Conservation (phyloP, 495 filamentous ascomycete species). For the Neurospora cerealis region DNA sequence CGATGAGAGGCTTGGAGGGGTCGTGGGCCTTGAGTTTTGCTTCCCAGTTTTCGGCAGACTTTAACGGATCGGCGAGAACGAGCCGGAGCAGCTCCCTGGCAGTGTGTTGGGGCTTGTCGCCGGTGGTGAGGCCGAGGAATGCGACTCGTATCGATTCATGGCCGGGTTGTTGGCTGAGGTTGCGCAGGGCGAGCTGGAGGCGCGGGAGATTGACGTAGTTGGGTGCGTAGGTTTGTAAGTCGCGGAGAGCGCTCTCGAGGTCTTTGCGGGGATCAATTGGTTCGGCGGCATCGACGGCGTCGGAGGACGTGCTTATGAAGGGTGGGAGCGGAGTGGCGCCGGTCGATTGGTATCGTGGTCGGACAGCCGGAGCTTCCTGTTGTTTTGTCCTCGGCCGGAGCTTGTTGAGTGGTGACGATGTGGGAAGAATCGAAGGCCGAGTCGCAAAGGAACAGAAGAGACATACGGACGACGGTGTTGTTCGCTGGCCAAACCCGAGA, state of each 20-base stretch:
- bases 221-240: slow-evolving; percentile 51
- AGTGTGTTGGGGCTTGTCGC: slow-evolving; percentile 14
- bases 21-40: slow-evolving; percentile 45
- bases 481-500: not conserved
- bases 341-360: slow-evolving; percentile 13
- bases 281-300: not conserved
- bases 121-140: slow-evolving; percentile 33
- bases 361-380: not conserved
- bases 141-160: slow-evolving; percentile 63
- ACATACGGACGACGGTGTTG: slow-evolving; percentile 22
- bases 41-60: slow-evolving; percentile 58
- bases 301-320: not conserved
- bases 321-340: slow-evolving; percentile 1
- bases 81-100: slow-evolving; percentile 54
- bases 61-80: slow-evolving; percentile 70
- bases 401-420: not conserved
- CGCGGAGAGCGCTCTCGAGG: slow-evolving; percentile 52
- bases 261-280: slow-evolving; percentile 27
- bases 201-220: slow-evolving; percentile 64
- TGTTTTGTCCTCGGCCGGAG: not conserved
- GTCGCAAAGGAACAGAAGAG: slow-evolving; percentile 32
- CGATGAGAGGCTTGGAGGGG: slow-evolving; percentile 32
- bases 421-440: not conserved
- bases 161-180: slow-evolving; percentile 54
- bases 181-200: slow-evolving; percentile 68